A percentile compares a stretch with the other conserved stretches of the same genome.
Conservation (phyloP, 352 stramenopile species). For the Lagenidium giganteum region DNA sequence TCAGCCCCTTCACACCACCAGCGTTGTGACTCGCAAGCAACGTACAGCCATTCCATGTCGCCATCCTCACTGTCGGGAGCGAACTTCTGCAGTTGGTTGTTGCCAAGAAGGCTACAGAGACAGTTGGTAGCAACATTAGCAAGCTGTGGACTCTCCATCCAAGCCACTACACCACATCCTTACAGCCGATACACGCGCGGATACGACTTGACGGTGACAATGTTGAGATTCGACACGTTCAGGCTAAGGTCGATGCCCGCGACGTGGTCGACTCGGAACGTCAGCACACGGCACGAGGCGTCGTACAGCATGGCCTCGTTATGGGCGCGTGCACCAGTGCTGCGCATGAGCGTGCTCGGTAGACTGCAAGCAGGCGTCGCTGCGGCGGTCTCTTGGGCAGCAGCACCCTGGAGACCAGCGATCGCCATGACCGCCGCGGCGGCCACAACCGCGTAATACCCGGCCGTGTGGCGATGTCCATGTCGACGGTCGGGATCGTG, state of each 20-base stretch:
- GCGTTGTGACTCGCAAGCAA: too few relatives aligned
- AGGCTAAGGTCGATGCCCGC: conserved; percentile 28
- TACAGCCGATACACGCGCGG: conserved; percentile 49
- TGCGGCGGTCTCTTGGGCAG: too few relatives aligned
- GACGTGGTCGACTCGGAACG: conserved; percentile 32
- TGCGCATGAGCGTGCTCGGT: conserved; percentile 36
- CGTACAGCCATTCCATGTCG: conserved; percentile 50
- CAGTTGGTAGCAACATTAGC: too few relatives aligned
- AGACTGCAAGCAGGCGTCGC: too few relatives aligned
- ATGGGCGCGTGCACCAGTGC: conserved; percentile 18
- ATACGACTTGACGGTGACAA: conserved; percentile 38
- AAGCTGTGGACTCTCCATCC: background rate
- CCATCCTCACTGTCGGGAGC: conserved; percentile 28
- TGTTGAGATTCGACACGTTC: conserved; percentile 60
- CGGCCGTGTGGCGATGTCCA: too few relatives aligned
- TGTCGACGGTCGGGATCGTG: too few relatives aligned
- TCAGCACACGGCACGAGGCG: conserved; percentile 28
- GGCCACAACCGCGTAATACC: too few relatives aligned
- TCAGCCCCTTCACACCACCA: background rate
- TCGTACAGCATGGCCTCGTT: conserved; percentile 55
- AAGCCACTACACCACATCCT: conserved; percentile 4
- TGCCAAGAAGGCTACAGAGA: conserved; percentile 29
- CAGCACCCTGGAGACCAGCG: too few relatives aligned
- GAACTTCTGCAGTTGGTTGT: conserved; percentile 58
- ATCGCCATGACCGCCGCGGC: too few relatives aligned